A percentile compares a stretch with the other conserved stretches of the same genome.
Conservation (phyloP, 2,329 filamentous ascomycete genomes). For the Apiospora rasikravindrae region DNA sequence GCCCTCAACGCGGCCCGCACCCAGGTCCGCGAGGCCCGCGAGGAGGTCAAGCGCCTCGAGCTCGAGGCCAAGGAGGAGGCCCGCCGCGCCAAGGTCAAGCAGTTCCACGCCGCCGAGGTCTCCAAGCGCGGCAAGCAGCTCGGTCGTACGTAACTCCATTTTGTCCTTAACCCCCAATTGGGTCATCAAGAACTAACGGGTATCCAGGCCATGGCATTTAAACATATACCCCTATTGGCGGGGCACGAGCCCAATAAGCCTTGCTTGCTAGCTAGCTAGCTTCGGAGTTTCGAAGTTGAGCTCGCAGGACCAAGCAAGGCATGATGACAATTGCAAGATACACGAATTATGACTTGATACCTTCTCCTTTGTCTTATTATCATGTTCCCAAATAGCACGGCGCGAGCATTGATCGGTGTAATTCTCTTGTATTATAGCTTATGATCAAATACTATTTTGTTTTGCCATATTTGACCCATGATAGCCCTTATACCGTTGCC, state of each 20-base stretch:
- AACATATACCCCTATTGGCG: background rate
- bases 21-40: constrained; percentile 66
- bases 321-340: background rate
- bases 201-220: background rate
- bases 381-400: background rate
- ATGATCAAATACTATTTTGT: background rate
- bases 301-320: no score
- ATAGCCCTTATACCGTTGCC: no score
- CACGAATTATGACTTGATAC: background rate
- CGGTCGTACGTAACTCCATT: constrained; percentile 59
- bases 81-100: constrained; percentile 69
- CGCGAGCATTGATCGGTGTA: background rate
- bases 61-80: constrained; percentile 70
- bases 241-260: no score
- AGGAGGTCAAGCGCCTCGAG: constrained; percentile 68
- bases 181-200: background rate
- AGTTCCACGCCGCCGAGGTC: constrained; percentile 67
- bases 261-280: background rate
- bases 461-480: no score
- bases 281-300: background rate
- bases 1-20: constrained; percentile 63
- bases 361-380: background rate
- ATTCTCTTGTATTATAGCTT: background rate
- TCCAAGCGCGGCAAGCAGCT: constrained; percentile 73
- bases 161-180: background rate